Conservation (phyloP, 2,329 filamentous ascomycete species). For the Ustulina deusta region DNA sequence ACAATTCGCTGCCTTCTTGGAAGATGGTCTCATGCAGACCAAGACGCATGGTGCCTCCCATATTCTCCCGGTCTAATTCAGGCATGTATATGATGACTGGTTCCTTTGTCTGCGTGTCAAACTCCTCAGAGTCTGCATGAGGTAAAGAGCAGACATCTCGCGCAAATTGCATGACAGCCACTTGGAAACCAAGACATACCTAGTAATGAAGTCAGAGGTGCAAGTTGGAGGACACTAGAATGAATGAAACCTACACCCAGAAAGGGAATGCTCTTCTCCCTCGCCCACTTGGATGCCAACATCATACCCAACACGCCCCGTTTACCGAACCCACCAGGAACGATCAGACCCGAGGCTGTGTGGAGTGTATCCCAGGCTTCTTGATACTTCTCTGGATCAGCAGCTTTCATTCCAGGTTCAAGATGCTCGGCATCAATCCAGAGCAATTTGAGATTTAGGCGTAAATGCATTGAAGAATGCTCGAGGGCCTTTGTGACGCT, state of each 20-base stretch:
- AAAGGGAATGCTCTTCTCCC: conserved; percentile 83
- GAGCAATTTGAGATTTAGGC: conserved; percentile 80
- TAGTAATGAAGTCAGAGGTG: neutral
- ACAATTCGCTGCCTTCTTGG: conserved; percentile 81
- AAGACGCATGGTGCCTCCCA: conserved; percentile 89
- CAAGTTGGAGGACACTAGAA: neutral
- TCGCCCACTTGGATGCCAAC: conserved; percentile 84
- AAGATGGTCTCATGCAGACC: conserved; percentile 81
- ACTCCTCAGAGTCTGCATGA: conserved; percentile 68
- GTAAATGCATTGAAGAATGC: conserved; percentile 89
- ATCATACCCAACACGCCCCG: conserved; percentile 93
- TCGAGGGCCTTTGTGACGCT: conserved; percentile 87
- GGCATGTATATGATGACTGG: conserved; percentile 92
- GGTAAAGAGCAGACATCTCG: conserved; percentile 77
- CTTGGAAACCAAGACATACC: conserved; percentile 46
- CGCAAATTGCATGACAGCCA: conserved; percentile 90
- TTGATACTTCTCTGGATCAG: conserved; percentile 79
- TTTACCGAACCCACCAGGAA: conserved; percentile 83
- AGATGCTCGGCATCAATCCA: conserved; percentile 90
- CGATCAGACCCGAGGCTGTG: conserved; percentile 74
- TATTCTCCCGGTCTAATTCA: conserved; percentile 70
- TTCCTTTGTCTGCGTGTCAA: conserved; percentile 68
- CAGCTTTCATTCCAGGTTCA: conserved; percentile 72
- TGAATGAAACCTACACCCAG: conserved; percentile 66
- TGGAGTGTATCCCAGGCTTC: conserved; percentile 86